Base-by-base conservation (phyloP, 1,284 basidiomycete genomes). In the Boletus holoroseus region DNA sequence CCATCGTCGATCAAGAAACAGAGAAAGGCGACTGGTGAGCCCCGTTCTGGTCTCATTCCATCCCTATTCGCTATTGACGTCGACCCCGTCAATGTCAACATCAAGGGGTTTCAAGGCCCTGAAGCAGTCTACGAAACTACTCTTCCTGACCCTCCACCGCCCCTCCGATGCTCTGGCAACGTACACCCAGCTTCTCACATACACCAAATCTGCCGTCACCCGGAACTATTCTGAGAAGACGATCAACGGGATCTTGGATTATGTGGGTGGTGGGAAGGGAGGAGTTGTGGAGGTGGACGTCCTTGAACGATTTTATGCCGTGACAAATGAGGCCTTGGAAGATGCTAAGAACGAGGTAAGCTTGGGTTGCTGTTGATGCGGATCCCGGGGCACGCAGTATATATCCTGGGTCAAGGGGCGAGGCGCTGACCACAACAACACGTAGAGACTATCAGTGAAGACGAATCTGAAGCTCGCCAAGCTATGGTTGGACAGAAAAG, bases 201-300 rank as follows among this genome's bases (percentile, higher is more conserved):
- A 97, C 70, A 98, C 94, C 11, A 94, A 93, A 68, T 90, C 88
- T 8, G 88, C 90, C 2, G 90, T 94, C 13, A 94, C 91, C 3
- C 81, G 91, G 37, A 94, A 94, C 62, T 90, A 94, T 63, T 91
- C 91, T 7, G 96, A 99, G 71, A 99, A 99, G 76, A 89, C 91
- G 7, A 99, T 99, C 76, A 99, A 98, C 68, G 91, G 91, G 54
- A 97, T 99, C 55, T 76, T 99, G 57, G 96, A 99, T 69, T 99
- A 99, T 63, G 96, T 99, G 37, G 94, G 94, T 27, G 93, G 93
- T 56, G 91, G 91, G 47, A 93, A 91, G 65, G 81, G 84, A 41
- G 87, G 85, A 0, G 75, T 77, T 2, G 83, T 96, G 4, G 88
- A 94, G 54, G 86, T 96, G 4, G 86, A 89, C 54, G 82, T 92